phyloP scores from a whole-genome alignment of 148 eudicot species.

The Persicaria tinctoria region DNA sequence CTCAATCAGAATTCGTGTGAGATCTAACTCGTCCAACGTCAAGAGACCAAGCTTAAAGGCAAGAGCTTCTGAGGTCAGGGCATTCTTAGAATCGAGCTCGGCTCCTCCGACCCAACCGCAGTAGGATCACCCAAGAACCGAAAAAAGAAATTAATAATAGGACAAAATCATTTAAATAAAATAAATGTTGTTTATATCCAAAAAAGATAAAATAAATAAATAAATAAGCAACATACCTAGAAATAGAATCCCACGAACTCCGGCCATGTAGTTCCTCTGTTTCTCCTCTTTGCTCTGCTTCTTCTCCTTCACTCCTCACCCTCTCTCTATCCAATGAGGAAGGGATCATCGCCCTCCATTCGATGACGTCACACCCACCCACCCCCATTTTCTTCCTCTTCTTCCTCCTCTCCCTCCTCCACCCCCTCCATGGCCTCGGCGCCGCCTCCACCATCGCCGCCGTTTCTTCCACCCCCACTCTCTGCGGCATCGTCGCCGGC shows the following conservation, averaged over 20 bases:
- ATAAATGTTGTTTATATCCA: not conserved
- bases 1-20: too few species aligned
- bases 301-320: slow-evolving; percentile 7
- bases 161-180: not conserved
- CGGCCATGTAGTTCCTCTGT: slow-evolving; percentile 11
- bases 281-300: not conserved
- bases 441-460: slow-evolving; percentile 44
- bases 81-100: too few species aligned
- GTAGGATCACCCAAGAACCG: not conserved
- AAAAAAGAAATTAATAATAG: not conserved
- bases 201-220: not conserved
- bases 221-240: not conserved
- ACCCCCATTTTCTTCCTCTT: slow-evolving; percentile 16
- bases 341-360: slow-evolving; percentile 2
- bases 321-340: slow-evolving; percentile 24
- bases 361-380: slow-evolving; percentile 27
- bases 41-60: too few species aligned
- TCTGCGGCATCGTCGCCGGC: slow-evolving; percentile 62
- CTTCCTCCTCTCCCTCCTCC: slow-evolving; percentile 12
- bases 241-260: slow-evolving; percentile 2
- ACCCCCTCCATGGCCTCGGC: slow-evolving; percentile 31
- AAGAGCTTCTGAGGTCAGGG: too few species aligned
- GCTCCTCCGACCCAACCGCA: too few species aligned
- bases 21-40: too few species aligned
- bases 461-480: slow-evolving; percentile 32